Percentiles rank a stretch among this genome's conserved stretches.
Evolutionary conservation across 306 rosid species (phyloP).

Genomic region (Pyrus communis): DNA sequence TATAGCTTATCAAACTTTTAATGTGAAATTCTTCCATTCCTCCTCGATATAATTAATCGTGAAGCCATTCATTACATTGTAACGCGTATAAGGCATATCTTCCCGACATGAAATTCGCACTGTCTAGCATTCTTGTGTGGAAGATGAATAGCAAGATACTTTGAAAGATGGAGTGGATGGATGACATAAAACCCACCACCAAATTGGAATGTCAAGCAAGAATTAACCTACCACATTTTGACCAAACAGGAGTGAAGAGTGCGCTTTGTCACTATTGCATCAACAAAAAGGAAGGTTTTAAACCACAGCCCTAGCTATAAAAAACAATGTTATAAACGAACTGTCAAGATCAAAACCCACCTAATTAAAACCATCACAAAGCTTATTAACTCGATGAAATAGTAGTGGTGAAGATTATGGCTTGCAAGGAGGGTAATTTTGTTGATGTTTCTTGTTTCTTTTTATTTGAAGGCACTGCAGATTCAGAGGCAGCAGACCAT

Average conservation of each 20-base stretch:
- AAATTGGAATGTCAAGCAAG: conserved; percentile 34
- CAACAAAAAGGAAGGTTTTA: not conserved
- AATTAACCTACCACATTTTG: conserved; percentile 26
- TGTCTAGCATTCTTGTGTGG: not conserved
- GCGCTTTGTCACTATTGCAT: conserved; percentile 14
- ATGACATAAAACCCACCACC: conserved; percentile 38
- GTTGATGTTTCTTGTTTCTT: conserved; percentile 32
- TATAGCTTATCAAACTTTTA: too few species aligned
- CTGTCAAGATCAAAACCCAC: not conserved
- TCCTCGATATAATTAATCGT: too few species aligned
- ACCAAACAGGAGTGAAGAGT: conserved; percentile 19
- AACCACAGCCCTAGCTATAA: not conserved
- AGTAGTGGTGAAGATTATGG: conserved; percentile 10
- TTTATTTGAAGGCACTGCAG: conserved; percentile 41
- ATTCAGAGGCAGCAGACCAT: conserved; percentile 39
- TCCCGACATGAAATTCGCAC: not conserved
- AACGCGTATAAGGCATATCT: not conserved
- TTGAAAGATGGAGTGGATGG: conserved; percentile 26
- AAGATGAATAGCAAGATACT: not conserved
- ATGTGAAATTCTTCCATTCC: too few species aligned
- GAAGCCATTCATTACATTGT: too few species aligned
- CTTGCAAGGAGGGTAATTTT: conserved; percentile 4
- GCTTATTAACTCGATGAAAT: not conserved
- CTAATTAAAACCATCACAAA: not conserved
- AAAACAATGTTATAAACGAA: not conserved